Evolutionary conservation across 2,329 filamentous ascomycete species (phyloP), one percentile per base, ranked within the genome.

Genomic region (Tolypocladium pustulatum): DNA sequence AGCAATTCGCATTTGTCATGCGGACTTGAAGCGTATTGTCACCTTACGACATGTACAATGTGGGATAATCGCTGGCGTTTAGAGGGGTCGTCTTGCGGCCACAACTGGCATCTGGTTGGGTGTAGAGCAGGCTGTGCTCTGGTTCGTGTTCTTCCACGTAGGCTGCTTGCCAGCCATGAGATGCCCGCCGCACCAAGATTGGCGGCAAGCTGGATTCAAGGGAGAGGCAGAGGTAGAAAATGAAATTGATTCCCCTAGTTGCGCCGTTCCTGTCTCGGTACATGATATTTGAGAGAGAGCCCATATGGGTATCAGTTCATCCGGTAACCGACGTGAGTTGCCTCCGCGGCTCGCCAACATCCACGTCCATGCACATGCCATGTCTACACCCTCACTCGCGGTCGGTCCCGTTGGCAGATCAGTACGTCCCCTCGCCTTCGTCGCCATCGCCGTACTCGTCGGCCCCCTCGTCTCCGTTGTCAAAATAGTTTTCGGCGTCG

Each of bases 401-500:
- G 5, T 13, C 9, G 15, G 46, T n/a, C 46, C 9, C 8, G 3
- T 34, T n/a, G 32, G 38, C 22, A 53, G 32, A 40, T 63, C 69
- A 75, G 54, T 72, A 75, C 4, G 73, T 75, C 9, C 71, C 72
- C 62, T 76, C 75, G 46, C 73, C 80, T 38, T 81, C 82, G 30
- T 81, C 81, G 9, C 77, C 78, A 12, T 78, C 78, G 4, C 75
- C 79, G 54, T 77, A 77, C 54, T 81, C 80, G 27, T 79, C 77
- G 40, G 78, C 76, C 57, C 81, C 77, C 30, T 83, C 80, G 61
- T 81, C 80, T 15, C 80, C 81, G 30, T 77, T 80, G 60, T 84
- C 82, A 66, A 85, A 85, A 71, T 84, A 84, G 12, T 76, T 76
- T 65, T 85, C 82, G 2, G 82, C 82, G 52, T 85, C 79, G 66